These are phyloP conservation scores for Eucalyptus decipiens DNA, from an alignment of 345 rosid species.

Conservation along the genomic window DNA sequence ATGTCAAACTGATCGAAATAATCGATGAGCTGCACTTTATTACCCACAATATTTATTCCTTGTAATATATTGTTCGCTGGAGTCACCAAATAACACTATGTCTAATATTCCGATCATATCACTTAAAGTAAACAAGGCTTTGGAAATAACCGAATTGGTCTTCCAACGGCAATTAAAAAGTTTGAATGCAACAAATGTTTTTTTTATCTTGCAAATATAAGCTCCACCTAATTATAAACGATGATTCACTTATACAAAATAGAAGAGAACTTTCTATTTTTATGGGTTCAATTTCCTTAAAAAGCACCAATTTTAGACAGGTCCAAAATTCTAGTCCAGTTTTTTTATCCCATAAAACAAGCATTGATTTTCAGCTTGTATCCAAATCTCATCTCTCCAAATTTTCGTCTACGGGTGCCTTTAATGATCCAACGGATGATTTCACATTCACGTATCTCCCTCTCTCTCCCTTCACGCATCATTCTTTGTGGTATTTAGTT, in stretches of 20 bases:
- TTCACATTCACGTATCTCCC: background rate
- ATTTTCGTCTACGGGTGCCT: too few relatives aligned
- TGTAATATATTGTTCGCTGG: background rate
- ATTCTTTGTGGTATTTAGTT: background rate
- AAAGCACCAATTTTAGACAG: background rate
- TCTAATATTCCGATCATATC: background rate
- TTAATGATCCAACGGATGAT: background rate
- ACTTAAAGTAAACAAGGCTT: background rate
- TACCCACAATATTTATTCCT: background rate
- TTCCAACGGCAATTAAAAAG: background rate
- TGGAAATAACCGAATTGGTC: background rate
- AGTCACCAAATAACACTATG: background rate
- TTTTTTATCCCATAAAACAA: too few relatives aligned
- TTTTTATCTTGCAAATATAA: background rate
- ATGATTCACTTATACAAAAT: background rate
- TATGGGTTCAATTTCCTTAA: background rate
- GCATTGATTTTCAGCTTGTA: too few relatives aligned
- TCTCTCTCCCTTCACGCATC: background rate
- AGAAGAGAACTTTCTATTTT: background rate
- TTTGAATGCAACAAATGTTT: background rate
- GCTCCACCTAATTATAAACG: background rate
- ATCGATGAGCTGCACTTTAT: background rate
- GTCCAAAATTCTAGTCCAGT: background rate
- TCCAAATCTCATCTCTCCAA: too few relatives aligned
- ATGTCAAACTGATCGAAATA: background rate